phyloP scores from a whole-genome alignment of 768 basidiomycete species.

The Paxillus involutus region DNA sequence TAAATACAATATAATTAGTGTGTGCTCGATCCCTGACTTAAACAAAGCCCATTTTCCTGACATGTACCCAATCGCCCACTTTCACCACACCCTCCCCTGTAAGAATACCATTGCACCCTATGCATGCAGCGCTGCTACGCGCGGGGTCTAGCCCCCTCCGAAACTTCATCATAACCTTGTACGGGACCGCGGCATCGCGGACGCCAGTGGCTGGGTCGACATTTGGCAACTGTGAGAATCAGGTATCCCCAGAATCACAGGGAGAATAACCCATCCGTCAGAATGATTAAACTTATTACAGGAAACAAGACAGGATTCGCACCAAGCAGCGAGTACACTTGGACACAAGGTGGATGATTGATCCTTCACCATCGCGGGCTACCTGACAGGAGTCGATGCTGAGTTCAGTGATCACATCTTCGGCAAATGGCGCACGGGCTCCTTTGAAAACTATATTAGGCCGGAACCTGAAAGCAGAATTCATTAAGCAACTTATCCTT shows the following conservation, averaged over 20 bases:
- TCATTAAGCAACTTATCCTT: slow-evolving; percentile 1
- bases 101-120: slow-evolving; percentile 67
- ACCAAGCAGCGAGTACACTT: slow-evolving; percentile 76
- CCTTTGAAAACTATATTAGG: slow-evolving; percentile 75
- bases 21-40: slow-evolving; percentile 4
- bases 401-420: slow-evolving; percentile 70
- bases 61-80: slow-evolving; percentile 62
- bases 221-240: slow-evolving; percentile 61
- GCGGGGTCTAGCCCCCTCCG: slow-evolving; percentile 56
- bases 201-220: slow-evolving; percentile 63
- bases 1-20: neutral
- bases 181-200: slow-evolving; percentile 72
- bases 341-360: slow-evolving; percentile 56
- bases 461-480: slow-evolving; percentile 52
- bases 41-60: slow-evolving; percentile 41
- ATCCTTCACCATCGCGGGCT: slow-evolving; percentile 12
- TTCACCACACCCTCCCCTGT: slow-evolving; percentile 47
- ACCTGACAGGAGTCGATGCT: slow-evolving; percentile 41
- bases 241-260: neutral
- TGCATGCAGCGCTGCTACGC: slow-evolving; percentile 52
- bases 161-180: slow-evolving; percentile 73
- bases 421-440: slow-evolving; percentile 63
- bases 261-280: neutral
- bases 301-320: slow-evolving; percentile 25
- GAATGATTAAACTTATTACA: slow-evolving; percentile 2